These are phyloP conservation scores for Penicillium malachiteum DNA, from an alignment of 495 filamentous ascomycete genomes.

Conservation along the genomic window DNA sequence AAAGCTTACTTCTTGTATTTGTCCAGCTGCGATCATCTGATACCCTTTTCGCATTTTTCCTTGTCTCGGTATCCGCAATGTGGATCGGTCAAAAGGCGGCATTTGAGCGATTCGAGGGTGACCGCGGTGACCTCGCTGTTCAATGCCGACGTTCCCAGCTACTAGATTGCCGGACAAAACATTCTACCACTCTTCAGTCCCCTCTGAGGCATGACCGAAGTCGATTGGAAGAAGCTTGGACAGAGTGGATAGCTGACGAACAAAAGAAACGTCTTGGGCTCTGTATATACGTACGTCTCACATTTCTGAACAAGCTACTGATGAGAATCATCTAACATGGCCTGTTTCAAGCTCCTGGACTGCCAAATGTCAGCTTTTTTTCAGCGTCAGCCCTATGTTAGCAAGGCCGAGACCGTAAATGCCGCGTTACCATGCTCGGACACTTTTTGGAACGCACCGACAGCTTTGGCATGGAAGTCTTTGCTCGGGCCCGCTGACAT, in stretches of 20 bases:
- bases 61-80: conserved; percentile 22
- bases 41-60: conserved; percentile 24
- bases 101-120: conserved; percentile 26
- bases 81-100: conserved; percentile 26
- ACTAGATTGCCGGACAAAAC: conserved; percentile 22
- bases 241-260: conserved; percentile 22
- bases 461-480: conserved; percentile 20
- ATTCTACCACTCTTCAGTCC: neutral
- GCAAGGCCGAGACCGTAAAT: conserved; percentile 27
- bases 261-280: conserved; percentile 27
- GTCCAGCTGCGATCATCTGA: conserved; percentile 17
- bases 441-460: conserved; percentile 17
- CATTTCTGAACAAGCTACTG: neutral
- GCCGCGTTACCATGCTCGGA: conserved; percentile 22
- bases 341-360: conserved; percentile 18
- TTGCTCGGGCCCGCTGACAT: conserved; percentile 16
- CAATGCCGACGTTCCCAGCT: conserved; percentile 19
- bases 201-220: conserved; percentile 8
- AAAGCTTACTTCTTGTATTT: neutral
- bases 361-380: conserved; percentile 24
- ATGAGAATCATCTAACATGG: neutral
- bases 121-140: conserved; percentile 22
- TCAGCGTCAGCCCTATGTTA: conserved; percentile 26
- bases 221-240: conserved; percentile 20
- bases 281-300: conserved; percentile 22